Base-by-base conservation (phyloP, 108 stramenopile genomes). In the Skeletonema potamos region DNA sequence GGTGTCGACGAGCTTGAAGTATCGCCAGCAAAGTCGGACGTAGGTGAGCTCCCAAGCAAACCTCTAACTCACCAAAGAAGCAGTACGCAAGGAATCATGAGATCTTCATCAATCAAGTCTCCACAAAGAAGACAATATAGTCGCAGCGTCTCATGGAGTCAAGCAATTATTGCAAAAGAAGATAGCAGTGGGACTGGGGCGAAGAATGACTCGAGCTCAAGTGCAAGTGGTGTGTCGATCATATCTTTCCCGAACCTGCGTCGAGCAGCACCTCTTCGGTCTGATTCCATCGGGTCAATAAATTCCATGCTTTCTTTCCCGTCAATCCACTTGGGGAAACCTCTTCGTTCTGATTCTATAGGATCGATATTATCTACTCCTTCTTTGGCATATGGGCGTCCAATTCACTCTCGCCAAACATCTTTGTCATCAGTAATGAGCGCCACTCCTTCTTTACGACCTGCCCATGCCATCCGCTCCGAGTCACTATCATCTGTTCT, bases 101-200 rank as follows among this genome's bases (percentile, higher is more conserved):
- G 67, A 30, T 58, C 62, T 1, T 78, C 77, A 7, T 71, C 64
- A 15, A 71, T 37, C 8, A 57, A 11, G 28, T 48, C 70, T 27
- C 48, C 58, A 34, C 30, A 30, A 33, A 26, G 58, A 59, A 73
- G 66, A 24, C 72, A 63, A 15, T 80, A 80, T 39, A 60, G 30
- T 41, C 79, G 79, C 28, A 80, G 79, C 34, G 79, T 80, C 17
- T 80, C 79, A 10, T 80, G 79, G 79, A 65, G 72, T 39, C 72
- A 73, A 5, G 54, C 73, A 54, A 72, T 69, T 27, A 27, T 68
- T 22, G 30, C 34, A 20, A 80, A 80, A 39, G 72, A 80, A 26
- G 54, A 54, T 27, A 59, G 24, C 11, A 64, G 66, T 58, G 54
- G 27, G 12, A 28, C 68, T 6, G 41, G 7, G 33, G 27, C 37